Percentiles rank a stretch among this genome's conserved stretches.
Conservation (phyloP, 306 rosid genomes). For the Pterocarpus macrocarpus region DNA sequence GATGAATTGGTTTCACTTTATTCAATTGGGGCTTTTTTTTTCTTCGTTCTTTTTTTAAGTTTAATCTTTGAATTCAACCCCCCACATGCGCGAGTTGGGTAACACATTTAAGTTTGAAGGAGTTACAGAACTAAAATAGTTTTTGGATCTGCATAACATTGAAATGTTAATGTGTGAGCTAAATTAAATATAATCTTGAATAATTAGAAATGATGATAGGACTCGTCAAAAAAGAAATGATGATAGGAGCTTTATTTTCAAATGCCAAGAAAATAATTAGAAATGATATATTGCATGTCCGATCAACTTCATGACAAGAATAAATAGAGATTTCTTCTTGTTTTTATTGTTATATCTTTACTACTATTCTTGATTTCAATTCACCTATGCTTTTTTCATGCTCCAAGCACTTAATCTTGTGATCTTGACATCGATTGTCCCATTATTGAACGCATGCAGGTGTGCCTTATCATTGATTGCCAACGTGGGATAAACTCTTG, state of each 20-base stretch:
- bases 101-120: too few species aligned
- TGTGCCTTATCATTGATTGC: conserved; percentile 60
- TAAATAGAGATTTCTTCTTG: not conserved
- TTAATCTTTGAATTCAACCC: too few species aligned
- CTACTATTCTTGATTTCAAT: conserved; percentile 9
- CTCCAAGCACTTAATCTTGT: conserved; percentile 49
- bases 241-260: not conserved
- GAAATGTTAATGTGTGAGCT: too few species aligned
- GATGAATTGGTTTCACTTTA: too few species aligned
- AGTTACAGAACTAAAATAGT: too few species aligned
- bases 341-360: not conserved
- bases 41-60: too few species aligned
- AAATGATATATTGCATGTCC: not conserved
- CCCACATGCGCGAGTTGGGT: too few species aligned
- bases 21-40: too few species aligned
- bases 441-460: conserved; percentile 64
- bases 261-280: not conserved
- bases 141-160: too few species aligned
- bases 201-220: too few species aligned
- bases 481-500: conserved; percentile 72
- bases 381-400: conserved; percentile 46
- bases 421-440: conserved; percentile 52
- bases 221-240: not conserved
- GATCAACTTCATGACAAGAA: not conserved
- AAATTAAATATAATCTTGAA: too few species aligned